Evolutionary conservation across 371 early-diverging fungal genomes (phyloP).

Genomic region (Saksenaea vasiformis): DNA sequence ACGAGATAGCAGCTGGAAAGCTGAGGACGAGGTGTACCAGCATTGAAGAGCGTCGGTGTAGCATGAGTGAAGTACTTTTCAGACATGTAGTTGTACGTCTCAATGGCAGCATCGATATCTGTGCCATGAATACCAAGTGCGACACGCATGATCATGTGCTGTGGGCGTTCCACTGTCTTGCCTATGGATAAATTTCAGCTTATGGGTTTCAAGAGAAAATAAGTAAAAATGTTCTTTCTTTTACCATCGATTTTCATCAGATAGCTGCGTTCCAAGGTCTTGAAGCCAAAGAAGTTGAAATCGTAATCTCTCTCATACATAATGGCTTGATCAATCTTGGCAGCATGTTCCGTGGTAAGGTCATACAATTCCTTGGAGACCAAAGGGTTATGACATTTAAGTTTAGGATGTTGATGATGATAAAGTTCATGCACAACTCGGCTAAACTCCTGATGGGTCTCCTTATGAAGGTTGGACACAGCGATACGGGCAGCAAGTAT

Average conservation of each 20-base stretch:
- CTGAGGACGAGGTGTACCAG: conserved; percentile 96
- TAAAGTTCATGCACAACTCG: conserved; percentile 88
- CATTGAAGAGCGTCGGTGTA: conserved; percentile 98
- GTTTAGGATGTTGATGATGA: conserved; percentile 89
- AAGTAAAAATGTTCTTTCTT: too few relatives aligned
- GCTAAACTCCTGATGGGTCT: conserved; percentile 93
- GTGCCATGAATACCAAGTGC: conserved; percentile 96
- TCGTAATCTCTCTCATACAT: conserved; percentile 96
- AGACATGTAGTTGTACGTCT: conserved; percentile 97
- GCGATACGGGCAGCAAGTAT: conserved; percentile 97
- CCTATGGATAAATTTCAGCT: background rate
- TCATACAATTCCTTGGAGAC: conserved; percentile 81
- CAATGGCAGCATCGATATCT: conserved; percentile 92
- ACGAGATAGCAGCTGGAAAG: conserved; percentile 96
- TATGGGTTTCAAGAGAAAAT: background rate
- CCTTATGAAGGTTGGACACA: conserved; percentile 97
- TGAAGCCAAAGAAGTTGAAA: conserved; percentile 99
- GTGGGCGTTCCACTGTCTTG: conserved; percentile 90
- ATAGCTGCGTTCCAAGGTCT: conserved; percentile 97
- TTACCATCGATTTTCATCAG: conserved; percentile 85
- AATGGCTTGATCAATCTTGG: conserved; percentile 88
- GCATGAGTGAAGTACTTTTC: conserved; percentile 98
- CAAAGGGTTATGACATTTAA: conserved; percentile 82
- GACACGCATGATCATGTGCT: conserved; percentile 99
- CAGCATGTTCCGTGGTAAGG: conserved; percentile 76